A percentile compares a stretch with the other conserved stretches of the same genome.
Evolutionary conservation across 1,139 yeast genomes (phyloP).

Genomic region (Debaryomycetaceae sp.): DNA sequence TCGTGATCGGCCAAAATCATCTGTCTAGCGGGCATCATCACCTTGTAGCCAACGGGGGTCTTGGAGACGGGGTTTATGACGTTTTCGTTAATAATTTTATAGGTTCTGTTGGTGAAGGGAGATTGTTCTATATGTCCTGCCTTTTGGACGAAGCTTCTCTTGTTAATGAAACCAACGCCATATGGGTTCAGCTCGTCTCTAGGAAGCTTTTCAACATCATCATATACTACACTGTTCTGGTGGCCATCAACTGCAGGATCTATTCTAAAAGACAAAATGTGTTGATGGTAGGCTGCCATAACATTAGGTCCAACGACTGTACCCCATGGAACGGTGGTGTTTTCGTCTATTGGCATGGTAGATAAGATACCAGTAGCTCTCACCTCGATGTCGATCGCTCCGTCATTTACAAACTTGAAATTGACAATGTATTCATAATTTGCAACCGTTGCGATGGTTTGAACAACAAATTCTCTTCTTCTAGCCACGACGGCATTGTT

Average conservation of each 20-base stretch:
- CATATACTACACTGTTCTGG: slow-evolving; percentile 71
- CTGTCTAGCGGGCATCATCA: slow-evolving; percentile 74
- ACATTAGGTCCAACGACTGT: slow-evolving; percentile 83
- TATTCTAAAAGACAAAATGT: slow-evolving; percentile 76
- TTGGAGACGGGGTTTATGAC: slow-evolving; percentile 72
- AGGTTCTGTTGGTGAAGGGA: slow-evolving; percentile 71
- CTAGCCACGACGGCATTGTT: slow-evolving; percentile 72
- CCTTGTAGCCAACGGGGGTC: slow-evolving; percentile 80
- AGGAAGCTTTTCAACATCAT: slow-evolving; percentile 69
- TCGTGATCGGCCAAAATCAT: slow-evolving; percentile 66
- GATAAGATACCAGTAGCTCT: slow-evolving; percentile 87
- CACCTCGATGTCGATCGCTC: slow-evolving; percentile 76
- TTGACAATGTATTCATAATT: slow-evolving; percentile 84
- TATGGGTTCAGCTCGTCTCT: slow-evolving; percentile 60
- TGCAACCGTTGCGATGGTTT: slow-evolving; percentile 86
- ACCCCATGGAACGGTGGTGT: slow-evolving; percentile 76
- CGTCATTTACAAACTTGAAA: slow-evolving; percentile 77
- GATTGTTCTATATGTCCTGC: slow-evolving; percentile 74
- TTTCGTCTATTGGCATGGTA: slow-evolving; percentile 80
- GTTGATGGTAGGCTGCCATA: slow-evolving; percentile 89
- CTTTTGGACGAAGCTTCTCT: slow-evolving; percentile 64
- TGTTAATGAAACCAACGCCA: slow-evolving; percentile 72
- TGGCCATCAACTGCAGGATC: slow-evolving; percentile 90
- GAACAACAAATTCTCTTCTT: slow-evolving; percentile 81
- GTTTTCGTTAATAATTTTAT: slow-evolving; percentile 77